phyloP scores from a whole-genome alignment of 108 stramenopile genomes.

The Conticribra guillardii region DNA sequence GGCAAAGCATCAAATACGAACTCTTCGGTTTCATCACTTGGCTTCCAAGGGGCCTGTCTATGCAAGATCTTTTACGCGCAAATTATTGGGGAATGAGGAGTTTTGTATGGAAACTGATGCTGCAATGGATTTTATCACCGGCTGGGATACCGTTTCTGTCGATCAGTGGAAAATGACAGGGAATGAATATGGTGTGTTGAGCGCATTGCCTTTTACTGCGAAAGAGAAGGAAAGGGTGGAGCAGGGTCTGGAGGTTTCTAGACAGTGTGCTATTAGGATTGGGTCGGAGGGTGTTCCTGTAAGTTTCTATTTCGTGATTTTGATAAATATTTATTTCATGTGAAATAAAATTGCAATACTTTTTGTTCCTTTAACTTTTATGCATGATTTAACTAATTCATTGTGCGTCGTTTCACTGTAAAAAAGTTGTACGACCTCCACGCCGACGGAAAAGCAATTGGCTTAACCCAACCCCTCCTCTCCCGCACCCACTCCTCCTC shows the following conservation, averaged over 20 bases:
- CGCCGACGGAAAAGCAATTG: constrained; percentile 75
- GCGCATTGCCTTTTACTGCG: constrained; percentile 71
- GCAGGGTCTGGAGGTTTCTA: constrained; percentile 55
- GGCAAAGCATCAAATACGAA: constrained; percentile 59
- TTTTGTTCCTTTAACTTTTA: background rate
- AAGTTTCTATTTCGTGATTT: too few species aligned
- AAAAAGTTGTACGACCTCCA: constrained; percentile 60
- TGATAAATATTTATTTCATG: too few species aligned
- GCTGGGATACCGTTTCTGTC: constrained; percentile 83
- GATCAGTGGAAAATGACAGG: constrained; percentile 75
- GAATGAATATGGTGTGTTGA: constrained; percentile 95
- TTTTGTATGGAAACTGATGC: constrained; percentile 98
- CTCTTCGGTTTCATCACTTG: constrained; percentile 58
- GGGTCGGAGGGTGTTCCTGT: constrained; percentile 62
- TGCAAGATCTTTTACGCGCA: constrained; percentile 73
- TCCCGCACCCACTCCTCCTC: constrained; percentile 87
- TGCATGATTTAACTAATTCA: background rate
- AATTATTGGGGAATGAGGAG: constrained; percentile 93
- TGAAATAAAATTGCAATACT: background rate
- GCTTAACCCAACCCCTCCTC: constrained; percentile 69
- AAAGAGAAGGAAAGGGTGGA: constrained; percentile 53
- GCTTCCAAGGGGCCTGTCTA: constrained; percentile 80
- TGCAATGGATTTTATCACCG: constrained; percentile 78
- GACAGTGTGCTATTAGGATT: constrained; percentile 69
- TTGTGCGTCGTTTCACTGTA: too few species aligned